Base-by-base conservation (phyloP, 2,329 filamentous ascomycete species). In the Dothideomycetes sp. region DNA sequence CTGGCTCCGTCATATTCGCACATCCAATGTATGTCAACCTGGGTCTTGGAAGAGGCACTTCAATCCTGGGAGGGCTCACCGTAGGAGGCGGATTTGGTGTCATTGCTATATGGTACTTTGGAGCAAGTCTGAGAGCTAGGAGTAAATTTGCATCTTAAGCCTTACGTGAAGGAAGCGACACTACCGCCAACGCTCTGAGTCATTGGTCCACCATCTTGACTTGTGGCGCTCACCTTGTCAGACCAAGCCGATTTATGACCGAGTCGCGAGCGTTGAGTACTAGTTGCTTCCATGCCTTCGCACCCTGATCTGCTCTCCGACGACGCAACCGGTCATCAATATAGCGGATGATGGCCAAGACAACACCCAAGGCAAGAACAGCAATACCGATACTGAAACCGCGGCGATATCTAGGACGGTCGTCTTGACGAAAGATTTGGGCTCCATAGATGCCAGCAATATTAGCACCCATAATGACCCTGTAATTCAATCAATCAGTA, bases 381-480 rank as follows among this genome's bases (percentile, higher is more conserved):
- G 56, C 62, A 19, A 66, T 65, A 31, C 59, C 59, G 42, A 71
- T 55, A 16, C 56, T 62, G 49, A 73, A 76, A 2, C 63, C 71
- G 12, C 68, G 63, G 3, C 65, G 63, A 51, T 75, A 75, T 1
- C 61, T 57, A 0, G 72, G 71, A 33, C 53, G 55, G 47, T 75
- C 71, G 38, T 74, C 69, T 0, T 55, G 46, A 16, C 68, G 68
- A 63, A 77, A 78, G 44, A 78, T 70, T 50, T 78, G 73, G 0
- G 72, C 72, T 3, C 74, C 75, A 40, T 75, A 73, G 37, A 79
- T 77, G 16, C 73, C 73, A 0, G 73, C 73, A 18, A 70, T 72
- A 47, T 79, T 79, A 35, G 72, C 75, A 15, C 70, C 69, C 73
- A 77, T 77, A 43, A 78, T 75, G 37, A 76, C 63, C 56, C 65